phyloP scores from a whole-genome alignment of 495 filamentous ascomycete genomes.

The Aspergillus wentii region DNA sequence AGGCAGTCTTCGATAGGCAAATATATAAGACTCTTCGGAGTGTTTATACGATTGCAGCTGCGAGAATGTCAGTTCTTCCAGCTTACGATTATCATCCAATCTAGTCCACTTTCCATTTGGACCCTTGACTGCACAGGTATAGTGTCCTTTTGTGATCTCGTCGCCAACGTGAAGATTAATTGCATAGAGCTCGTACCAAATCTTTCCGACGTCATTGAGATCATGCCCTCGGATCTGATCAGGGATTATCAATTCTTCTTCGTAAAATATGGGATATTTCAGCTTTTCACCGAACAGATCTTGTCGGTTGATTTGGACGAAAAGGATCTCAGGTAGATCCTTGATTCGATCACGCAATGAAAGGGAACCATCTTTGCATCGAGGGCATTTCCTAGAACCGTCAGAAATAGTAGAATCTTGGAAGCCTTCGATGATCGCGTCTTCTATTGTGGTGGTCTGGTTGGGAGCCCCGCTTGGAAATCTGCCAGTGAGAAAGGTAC shows the following conservation, averaged over 20 bases:
- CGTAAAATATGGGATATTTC: not conserved
- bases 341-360: not conserved
- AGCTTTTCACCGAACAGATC: not conserved
- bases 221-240: not conserved
- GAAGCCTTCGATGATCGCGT: not conserved
- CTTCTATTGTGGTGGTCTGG: not conserved
- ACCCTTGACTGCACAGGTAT: slow-evolving; percentile 19
- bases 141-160: slow-evolving; percentile 19
- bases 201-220: not conserved
- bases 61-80: not conserved
- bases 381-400: not conserved
- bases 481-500: too few relatives aligned
- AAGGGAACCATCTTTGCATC: too few relatives aligned
- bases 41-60: not conserved
- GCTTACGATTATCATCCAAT: slow-evolving; percentile 16
- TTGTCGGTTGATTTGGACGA: slow-evolving; percentile 10
- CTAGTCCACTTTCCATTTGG: slow-evolving; percentile 18
- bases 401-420: not conserved
- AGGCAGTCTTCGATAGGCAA: slow-evolving; percentile 18
- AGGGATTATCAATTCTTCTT: slow-evolving; percentile 5
- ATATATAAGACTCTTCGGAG: slow-evolving; percentile 9
- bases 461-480: too few relatives aligned
- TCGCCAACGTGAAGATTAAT: slow-evolving; percentile 23
- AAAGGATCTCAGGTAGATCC: slow-evolving; percentile 10
- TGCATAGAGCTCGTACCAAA: slow-evolving; percentile 23